Evolutionary conservation across 805 yeast species (phyloP).

Genomic region (Crinitomyces ghanaensis): DNA sequence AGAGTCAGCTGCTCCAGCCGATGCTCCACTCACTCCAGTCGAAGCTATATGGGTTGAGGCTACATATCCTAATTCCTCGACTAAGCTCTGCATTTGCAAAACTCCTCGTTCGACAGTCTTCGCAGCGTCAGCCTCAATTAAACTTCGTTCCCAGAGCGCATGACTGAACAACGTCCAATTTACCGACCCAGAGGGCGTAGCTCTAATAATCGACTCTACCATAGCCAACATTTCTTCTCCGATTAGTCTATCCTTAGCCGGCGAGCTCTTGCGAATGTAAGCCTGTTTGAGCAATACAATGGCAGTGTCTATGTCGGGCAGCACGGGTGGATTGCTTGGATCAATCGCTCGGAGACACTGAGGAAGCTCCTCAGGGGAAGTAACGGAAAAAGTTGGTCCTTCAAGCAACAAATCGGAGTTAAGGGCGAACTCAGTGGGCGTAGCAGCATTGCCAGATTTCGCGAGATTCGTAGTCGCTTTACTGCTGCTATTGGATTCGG

Average conservation of each 20-base stretch:
- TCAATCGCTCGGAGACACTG: slow-evolving; percentile 37
- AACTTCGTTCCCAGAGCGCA: slow-evolving; percentile 82
- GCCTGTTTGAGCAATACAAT: slow-evolving; percentile 61
- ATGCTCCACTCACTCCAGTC: slow-evolving; percentile 29
- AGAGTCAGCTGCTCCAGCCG: too few species aligned
- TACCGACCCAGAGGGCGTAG: slow-evolving; percentile 31
- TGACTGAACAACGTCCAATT: slow-evolving; percentile 74
- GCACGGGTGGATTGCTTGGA: slow-evolving; percentile 71
- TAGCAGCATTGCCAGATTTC: slow-evolving; percentile 10
- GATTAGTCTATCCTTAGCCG: slow-evolving; percentile 55
- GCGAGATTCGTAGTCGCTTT: slow-evolving; percentile 5
- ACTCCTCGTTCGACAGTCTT: slow-evolving; percentile 91
- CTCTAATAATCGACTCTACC: slow-evolving; percentile 57
- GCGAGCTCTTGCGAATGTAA: slow-evolving; percentile 56
- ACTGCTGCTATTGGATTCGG: slow-evolving; percentile 27
- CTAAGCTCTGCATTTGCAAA: slow-evolving; percentile 81
- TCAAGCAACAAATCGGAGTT: slow-evolving; percentile 73
- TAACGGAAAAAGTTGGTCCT: slow-evolving; percentile 42
- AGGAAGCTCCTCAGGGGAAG: slow-evolving; percentile 18
- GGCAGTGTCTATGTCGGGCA: slow-evolving; percentile 59
- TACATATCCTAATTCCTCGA: slow-evolving; percentile 72
- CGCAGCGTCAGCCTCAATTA: slow-evolving; percentile 67
- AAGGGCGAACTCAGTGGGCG: slow-evolving; percentile 21
- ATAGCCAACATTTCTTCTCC: slow-evolving; percentile 77
- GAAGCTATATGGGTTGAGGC: slow-evolving; percentile 35